A percentile compares a stretch with the other conserved stretches of the same genome.
Evolutionary conservation across 179 eudicot genomes (phyloP).

Genomic region (Beta corolliflora): DNA sequence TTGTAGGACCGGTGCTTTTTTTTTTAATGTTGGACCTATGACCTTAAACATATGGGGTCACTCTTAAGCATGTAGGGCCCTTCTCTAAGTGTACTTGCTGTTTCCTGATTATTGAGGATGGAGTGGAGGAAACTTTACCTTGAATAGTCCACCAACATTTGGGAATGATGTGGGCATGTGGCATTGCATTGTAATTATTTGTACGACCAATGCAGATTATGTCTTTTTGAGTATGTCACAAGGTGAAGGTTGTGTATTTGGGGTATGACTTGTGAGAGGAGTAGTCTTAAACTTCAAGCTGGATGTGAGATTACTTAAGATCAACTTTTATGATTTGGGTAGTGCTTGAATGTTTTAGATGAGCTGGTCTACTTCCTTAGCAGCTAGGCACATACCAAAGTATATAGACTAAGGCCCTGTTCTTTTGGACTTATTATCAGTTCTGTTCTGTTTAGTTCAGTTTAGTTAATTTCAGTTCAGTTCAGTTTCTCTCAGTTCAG

Average conservation of each 20-base stretch:
- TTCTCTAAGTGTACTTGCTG: constrained; percentile 17
- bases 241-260: constrained; percentile 2
- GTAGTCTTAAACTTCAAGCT: constrained; percentile 12
- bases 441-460: no score
- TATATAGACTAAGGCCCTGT: no score
- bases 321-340: not conserved
- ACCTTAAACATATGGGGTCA: constrained; percentile 14
- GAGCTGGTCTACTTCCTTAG: no score
- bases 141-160: constrained; percentile 31
- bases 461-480: no score
- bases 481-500: no score
- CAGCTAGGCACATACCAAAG: no score
- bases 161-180: constrained; percentile 34
- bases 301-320: not conserved
- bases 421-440: no score
- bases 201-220: constrained; percentile 18
- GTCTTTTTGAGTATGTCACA: constrained; percentile 8
- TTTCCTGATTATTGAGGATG: constrained; percentile 17
- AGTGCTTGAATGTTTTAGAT: not conserved
- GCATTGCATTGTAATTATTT: constrained; percentile 25
- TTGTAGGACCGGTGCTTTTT: constrained; percentile 22
- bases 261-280: constrained; percentile 15
- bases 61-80: constrained; percentile 31
- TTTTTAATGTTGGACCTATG: constrained; percentile 26
- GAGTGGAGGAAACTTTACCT: constrained; percentile 29